phyloP scores from a whole-genome alignment of 1,284 basidiomycete species.

The Schizopora paradoxa region DNA sequence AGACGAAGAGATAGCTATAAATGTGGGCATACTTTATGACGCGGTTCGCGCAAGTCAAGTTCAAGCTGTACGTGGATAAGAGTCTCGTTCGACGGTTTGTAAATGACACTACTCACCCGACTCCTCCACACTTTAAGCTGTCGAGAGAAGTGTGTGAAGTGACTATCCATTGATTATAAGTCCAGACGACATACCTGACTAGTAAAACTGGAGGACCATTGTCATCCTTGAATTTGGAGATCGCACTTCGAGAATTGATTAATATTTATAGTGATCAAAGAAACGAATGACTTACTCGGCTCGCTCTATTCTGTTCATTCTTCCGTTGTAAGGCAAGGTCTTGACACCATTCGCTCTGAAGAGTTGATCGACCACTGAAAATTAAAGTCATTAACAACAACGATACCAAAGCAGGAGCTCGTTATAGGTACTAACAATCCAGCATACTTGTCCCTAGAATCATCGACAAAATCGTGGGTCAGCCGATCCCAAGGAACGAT shows the following conservation, averaged over 20 bases:
- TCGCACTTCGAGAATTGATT: constrained; percentile 19
- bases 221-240: constrained; percentile 45
- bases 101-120: constrained; percentile 36
- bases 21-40: constrained; percentile 50
- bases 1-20: constrained; percentile 6
- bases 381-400: constrained; percentile 1
- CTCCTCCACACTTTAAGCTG: constrained; percentile 63
- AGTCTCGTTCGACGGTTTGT: not conserved
- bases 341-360: constrained; percentile 55
- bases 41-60: constrained; percentile 60
- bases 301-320: constrained; percentile 49
- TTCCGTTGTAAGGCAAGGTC: constrained; percentile 57
- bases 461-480: not conserved
- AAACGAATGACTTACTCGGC: constrained; percentile 29
- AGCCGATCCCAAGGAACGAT: constrained; percentile 1
- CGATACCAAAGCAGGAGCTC: not conserved
- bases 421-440: constrained; percentile 31
- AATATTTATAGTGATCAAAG: not conserved
- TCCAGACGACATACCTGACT: constrained; percentile 41
- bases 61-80: constrained; percentile 33
- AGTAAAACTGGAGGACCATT: constrained; percentile 57
- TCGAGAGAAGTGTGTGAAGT: not conserved
- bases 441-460: constrained; percentile 67
- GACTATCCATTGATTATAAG: not conserved
- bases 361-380: constrained; percentile 44